Evolutionary conservation across 192 early-diverging fungal genomes (phyloP).

Genomic region (Ramicandelaber brevisporus): DNA sequence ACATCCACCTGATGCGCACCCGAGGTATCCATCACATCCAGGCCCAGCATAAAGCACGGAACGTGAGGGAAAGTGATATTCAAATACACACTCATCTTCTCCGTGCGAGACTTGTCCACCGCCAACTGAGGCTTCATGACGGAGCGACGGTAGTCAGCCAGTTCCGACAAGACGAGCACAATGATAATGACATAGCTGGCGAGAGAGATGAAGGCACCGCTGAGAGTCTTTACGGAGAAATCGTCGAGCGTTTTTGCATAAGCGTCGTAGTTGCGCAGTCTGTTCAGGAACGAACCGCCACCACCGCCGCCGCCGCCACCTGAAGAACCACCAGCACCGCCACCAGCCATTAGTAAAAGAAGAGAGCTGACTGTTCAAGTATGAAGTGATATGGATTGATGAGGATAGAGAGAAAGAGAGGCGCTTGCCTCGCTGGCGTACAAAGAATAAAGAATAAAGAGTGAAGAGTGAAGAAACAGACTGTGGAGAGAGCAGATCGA

Average conservation of each 20-base stretch:
- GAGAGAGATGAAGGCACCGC: slow-evolving; percentile 71
- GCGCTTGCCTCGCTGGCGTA: no score
- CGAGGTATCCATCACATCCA: slow-evolving; percentile 89
- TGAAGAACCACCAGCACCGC: no score
- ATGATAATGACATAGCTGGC: slow-evolving; percentile 41
- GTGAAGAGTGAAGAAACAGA: no score
- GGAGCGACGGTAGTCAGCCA: slow-evolving; percentile 44
- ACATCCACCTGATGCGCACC: slow-evolving; percentile 68
- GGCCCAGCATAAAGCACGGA: slow-evolving; percentile 73
- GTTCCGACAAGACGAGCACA: slow-evolving; percentile 57
- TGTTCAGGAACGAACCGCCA: slow-evolving; percentile 17
- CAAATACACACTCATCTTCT: slow-evolving; percentile 69
- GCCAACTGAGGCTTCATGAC: slow-evolving; percentile 43
- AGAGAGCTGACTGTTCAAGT: no score
- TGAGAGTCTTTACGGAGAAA: slow-evolving; percentile 57
- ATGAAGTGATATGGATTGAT: no score
- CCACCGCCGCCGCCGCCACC: no score
- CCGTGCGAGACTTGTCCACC: slow-evolving; percentile 63
- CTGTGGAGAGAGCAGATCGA: no score
- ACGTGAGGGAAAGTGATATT: slow-evolving; percentile 79
- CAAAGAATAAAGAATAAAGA: no score
- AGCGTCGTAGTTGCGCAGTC: slow-evolving; percentile 43
- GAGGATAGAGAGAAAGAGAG: no score
- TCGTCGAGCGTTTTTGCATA: slow-evolving; percentile 96
- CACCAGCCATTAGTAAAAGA: no score